A percentile compares a stretch with the other conserved stretches of the same genome.
phyloP scores from a whole-genome alignment of 768 basidiomycete species.

The Mycena venus region DNA sequence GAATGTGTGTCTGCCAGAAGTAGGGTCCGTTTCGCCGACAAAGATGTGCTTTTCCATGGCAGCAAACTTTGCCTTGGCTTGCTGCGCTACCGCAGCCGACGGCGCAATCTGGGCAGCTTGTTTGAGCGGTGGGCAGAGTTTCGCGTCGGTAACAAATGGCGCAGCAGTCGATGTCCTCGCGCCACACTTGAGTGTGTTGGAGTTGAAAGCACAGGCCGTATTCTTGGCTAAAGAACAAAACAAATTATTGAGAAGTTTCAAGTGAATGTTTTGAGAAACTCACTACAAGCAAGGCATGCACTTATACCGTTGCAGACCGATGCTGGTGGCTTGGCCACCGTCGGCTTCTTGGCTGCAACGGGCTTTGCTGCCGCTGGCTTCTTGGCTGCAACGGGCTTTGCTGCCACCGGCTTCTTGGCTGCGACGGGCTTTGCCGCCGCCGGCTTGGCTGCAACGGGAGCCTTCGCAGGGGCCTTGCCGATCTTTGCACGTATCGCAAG shows the following conservation, averaged over 20 bases:
- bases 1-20: conserved; percentile 1
- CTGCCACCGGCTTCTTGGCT: background rate
- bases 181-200: conserved; percentile 9
- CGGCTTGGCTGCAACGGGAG: background rate
- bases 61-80: conserved; percentile 12
- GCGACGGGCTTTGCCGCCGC: too few species aligned
- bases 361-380: background rate
- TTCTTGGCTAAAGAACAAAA: conserved; percentile 10
- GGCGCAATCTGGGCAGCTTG: conserved; percentile 14
- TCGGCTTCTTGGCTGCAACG: background rate
- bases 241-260: background rate
- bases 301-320: conserved; percentile 12
- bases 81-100: background rate
- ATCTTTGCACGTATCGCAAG: conserved; percentile 5
- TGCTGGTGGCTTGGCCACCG: background rate
- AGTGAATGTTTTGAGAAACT: conserved; percentile 12
- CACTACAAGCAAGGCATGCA: conserved; percentile 12
- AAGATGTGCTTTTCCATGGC: conserved; percentile 13
- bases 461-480: background rate
- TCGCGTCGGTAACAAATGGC: conserved; percentile 6
- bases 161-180: background rate
- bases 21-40: conserved; percentile 9
- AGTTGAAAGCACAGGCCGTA: conserved; percentile 12
- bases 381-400: background rate
- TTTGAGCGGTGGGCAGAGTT: conserved; percentile 16